These are phyloP conservation scores for Backusella mclennaniae DNA, from an alignment of 192 early-diverging fungal species.

Conservation along the genomic window DNA sequence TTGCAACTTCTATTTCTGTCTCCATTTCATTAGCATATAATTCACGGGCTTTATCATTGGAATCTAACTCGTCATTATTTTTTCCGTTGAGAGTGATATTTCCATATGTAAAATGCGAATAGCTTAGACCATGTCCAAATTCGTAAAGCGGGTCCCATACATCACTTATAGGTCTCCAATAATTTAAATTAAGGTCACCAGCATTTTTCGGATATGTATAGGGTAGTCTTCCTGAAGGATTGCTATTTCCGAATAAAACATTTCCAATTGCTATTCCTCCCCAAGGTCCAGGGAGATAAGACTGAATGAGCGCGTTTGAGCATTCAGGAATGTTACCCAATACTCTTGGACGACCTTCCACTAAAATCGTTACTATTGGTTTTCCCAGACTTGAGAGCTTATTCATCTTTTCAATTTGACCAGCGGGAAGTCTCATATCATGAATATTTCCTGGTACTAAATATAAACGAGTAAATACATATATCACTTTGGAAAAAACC, in stretches of 20 bases:
- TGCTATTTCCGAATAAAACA: constrained; percentile 51
- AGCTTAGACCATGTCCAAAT: constrained; percentile 57
- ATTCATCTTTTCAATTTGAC: constrained; percentile 47
- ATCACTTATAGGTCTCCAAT: constrained; percentile 35
- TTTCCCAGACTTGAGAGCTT: constrained; percentile 27
- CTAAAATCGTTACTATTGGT: constrained; percentile 46
- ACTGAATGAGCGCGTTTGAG: constrained; percentile 45
- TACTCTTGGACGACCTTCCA: constrained; percentile 56
- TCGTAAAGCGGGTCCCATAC: constrained; percentile 52
- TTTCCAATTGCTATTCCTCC: constrained; percentile 59
- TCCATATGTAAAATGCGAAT: constrained; percentile 46
- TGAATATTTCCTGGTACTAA: constrained; percentile 50
- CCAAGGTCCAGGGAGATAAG: constrained; percentile 58
- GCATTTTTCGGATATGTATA: constrained; percentile 57
- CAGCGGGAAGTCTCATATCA: constrained; percentile 40
- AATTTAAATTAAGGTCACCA: constrained; percentile 37
- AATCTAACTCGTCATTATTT: neutral
- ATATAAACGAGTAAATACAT: neutral
- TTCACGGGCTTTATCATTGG: neutral
- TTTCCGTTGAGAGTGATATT: constrained; percentile 33
- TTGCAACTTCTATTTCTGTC: constrained; percentile 33
- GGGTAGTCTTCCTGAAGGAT: constrained; percentile 58
- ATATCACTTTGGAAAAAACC: neutral
- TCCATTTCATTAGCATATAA: neutral
- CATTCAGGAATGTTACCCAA: constrained; percentile 39